These are phyloP conservation scores for Apiotrichum akiyoshidainum DNA, from an alignment of 1,284 basidiomycete genomes.

Conservation along the genomic window DNA sequence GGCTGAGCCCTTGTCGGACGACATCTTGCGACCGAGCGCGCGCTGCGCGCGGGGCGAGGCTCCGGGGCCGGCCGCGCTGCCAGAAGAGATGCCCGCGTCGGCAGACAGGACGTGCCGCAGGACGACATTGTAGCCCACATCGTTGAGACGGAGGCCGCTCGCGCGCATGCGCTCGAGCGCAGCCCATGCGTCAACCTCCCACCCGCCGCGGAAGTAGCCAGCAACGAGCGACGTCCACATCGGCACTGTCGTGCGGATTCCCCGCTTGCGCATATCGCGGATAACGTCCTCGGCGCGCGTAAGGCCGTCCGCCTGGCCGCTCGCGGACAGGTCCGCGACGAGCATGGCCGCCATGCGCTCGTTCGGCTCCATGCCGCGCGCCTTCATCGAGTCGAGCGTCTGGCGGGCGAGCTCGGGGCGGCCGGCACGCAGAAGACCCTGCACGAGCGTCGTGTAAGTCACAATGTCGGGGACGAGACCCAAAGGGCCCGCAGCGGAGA, in stretches of 20 bases:
- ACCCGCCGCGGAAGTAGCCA: slow-evolving; percentile 47
- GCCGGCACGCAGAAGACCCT: slow-evolving; percentile 66
- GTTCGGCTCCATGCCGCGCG: slow-evolving; percentile 68
- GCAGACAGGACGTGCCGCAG: slow-evolving; percentile 60
- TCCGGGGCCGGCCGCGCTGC: not conserved
- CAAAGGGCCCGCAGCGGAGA: slow-evolving; percentile 55
- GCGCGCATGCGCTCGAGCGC: slow-evolving; percentile 63
- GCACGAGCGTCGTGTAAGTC: slow-evolving; percentile 75
- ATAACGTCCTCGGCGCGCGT: slow-evolving; percentile 64
- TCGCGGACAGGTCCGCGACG: slow-evolving; percentile 65
- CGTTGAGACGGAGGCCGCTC: slow-evolving; percentile 57
- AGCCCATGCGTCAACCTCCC: slow-evolving; percentile 47
- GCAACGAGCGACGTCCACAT: slow-evolving; percentile 52
- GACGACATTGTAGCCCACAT: slow-evolving; percentile 69
- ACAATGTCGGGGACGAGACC: slow-evolving; percentile 67
- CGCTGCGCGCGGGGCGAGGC: not conserved
- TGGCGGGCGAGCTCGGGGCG: slow-evolving; percentile 63
- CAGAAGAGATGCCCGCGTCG: slow-evolving; percentile 9
- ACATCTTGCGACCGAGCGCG: not conserved
- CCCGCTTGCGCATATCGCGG: slow-evolving; percentile 64
- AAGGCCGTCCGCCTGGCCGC: slow-evolving; percentile 58
- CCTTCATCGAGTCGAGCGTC: slow-evolving; percentile 66
- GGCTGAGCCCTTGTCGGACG: slow-evolving; percentile 41
- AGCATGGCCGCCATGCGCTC: slow-evolving; percentile 69
- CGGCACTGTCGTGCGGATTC: slow-evolving; percentile 34